Evolutionary conservation across 345 rosid genomes (phyloP), one percentile per base, ranked within the genome.

Genomic region (Citrus maxima): DNA sequence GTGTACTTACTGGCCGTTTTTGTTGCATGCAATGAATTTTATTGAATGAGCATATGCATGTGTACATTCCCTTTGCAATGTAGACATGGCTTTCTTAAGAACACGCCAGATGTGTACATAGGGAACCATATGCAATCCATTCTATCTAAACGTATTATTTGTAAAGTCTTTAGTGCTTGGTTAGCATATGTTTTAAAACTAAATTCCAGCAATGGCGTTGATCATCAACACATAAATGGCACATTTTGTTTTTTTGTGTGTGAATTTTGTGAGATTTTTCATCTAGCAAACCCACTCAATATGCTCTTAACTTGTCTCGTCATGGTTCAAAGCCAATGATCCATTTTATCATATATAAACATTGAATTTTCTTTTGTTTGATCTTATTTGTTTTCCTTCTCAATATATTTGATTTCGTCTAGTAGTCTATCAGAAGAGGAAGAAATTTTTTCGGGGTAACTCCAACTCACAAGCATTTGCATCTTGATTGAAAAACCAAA

Each of bases 301-400:
- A 42, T 21, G 49, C 60, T 75, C 78, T 69, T 46, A 62, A 75
- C 21, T 42, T 75, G 70, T 74, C 60, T 46, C 77, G 37, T 18
- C 38, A 19, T 51, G 60, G 37, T 16, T 24, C n/a, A 30, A 21
- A 14, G 34, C 58, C 19, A 42, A 24, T 46, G 34, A 42, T 22
- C 34, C 13, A n/a, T 35, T 65, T n/a, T 19, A 18, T 3, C 14
- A 56, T 13, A 13, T 3, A 46, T 46, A 13, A 46, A 12, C 51
- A 46, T 46, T 13, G 0, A 46, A 46, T 46, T 46, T 46, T 46
- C 51, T 46, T 42, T 42, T 42, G 14, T 42, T 42, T 3, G 51
- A 0, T 46, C 18, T 7, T 3, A 12, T 8, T 65, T 6, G 34
- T 30, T 32, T 27, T 63, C 32, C 32, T 64, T 27, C 27, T 28